Base-by-base conservation (phyloP, 2,329 filamentous ascomycete species). In the Penicillium glabrum region DNA sequence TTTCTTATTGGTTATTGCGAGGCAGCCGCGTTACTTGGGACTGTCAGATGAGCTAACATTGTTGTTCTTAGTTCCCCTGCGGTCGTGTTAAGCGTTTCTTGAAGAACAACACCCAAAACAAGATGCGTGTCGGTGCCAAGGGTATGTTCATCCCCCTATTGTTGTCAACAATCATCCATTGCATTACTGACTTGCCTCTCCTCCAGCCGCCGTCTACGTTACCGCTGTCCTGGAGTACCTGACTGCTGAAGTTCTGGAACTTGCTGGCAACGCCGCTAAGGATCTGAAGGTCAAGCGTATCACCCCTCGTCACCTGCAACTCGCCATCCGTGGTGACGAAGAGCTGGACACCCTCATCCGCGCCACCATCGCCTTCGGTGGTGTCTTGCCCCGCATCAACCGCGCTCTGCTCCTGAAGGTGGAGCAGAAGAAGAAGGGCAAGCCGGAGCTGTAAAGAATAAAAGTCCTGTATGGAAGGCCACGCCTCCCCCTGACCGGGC, bases 211-310 rank as follows among this genome's bases (percentile, higher is more conserved):
- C 66, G 95, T 99, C 70, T 99, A 99, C 76, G 91, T 98, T 61
- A 98, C 95, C 49, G 95, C 95, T 44, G 95, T 99, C 56, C 89
- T 99, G 64, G 95, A 99, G 82, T 99, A 99, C 77, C 83, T 99
- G 67, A 97, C 95, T 59, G 93, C 93, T 63, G 93, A 99, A 86
- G 93, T 99, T 46, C 89, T 99, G 70, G 95, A 99, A 79, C 84
- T 99, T 65, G 95, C 95, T 76, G 95, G 95, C 78, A 99, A 99
- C 77, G 95, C 95, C 53, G 95, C 95, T 78, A 98, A 98, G 85
- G 95, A 99, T 78, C 89, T 98, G 74, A 99, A 98, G 81, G 95
- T 98, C 81, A 99, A 98, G 88, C 95, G 95, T 79, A 99, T 99
- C 79, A 98, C 93, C 13, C 95, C 95, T 55, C 93, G 95, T 77